Percentiles rank a stretch among this genome's conserved stretches.
phyloP scores from a whole-genome alignment of 768 basidiomycete genomes.

The Trametes cingulata region DNA sequence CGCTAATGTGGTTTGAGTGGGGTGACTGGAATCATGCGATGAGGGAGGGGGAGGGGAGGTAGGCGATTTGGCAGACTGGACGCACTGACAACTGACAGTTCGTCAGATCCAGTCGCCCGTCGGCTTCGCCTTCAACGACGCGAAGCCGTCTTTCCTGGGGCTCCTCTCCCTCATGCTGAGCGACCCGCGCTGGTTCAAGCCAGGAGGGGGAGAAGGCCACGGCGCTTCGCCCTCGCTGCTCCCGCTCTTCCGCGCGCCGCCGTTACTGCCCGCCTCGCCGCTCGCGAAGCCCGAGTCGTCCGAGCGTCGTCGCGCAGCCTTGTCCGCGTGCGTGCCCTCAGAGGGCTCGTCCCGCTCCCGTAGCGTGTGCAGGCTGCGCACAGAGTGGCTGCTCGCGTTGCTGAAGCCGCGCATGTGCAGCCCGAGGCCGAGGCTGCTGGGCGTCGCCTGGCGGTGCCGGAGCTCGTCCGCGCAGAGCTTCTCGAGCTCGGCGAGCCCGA shows the following conservation, averaged over 20 bases:
- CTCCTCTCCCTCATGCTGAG: constrained; percentile 1
- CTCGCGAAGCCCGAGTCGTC: constrained; percentile 29
- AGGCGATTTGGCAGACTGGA: not conserved
- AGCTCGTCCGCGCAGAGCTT: constrained; percentile 71
- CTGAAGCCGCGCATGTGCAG: constrained; percentile 49
- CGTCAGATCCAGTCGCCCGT: constrained; percentile 30
- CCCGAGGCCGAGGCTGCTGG: constrained; percentile 34
- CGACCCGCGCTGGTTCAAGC: constrained; percentile 11
- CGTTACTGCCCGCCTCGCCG: constrained; percentile 8
- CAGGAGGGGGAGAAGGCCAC: constrained; percentile 18
- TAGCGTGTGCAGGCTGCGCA: constrained; percentile 61
- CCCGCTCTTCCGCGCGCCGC: constrained; percentile 17
- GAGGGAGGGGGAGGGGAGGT: not conserved
- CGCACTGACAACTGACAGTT: not conserved
- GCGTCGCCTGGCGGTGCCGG: constrained; percentile 42
- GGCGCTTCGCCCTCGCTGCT: constrained; percentile 23
- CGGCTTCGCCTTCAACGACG: constrained; percentile 20
- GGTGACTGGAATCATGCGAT: not conserved
- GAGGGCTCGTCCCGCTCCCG: constrained; percentile 50
- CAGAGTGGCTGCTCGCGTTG: constrained; percentile 54
- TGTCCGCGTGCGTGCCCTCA: constrained; percentile 4
- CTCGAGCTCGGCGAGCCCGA: constrained; percentile 66
- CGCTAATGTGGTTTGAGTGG: too few relatives aligned
- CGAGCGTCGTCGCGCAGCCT: constrained; percentile 15
- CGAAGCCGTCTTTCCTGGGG: constrained; percentile 15